Evolutionary conservation across 306 rosid species (phyloP).

Genomic region (Lathyrus tuberosus): DNA sequence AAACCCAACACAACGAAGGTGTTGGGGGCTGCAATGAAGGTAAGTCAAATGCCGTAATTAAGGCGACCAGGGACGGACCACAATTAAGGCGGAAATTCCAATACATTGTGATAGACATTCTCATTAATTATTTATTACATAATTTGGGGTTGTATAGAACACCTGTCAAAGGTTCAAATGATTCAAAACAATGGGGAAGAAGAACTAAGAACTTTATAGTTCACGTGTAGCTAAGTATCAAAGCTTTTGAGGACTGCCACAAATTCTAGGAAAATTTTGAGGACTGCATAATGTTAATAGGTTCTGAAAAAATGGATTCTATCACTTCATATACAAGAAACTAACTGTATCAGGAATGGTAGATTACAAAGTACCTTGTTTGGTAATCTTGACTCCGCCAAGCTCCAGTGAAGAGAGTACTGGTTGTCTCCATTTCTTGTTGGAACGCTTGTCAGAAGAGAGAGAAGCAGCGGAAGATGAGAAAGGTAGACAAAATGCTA

Average conservation of each 20-base stretch:
- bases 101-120: conserved; percentile 5
- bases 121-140: not conserved
- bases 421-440: conserved; percentile 74
- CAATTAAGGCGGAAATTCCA: too few species aligned
- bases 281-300: too few species aligned
- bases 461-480: conserved; percentile 55
- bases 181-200: not conserved
- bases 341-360: too few species aligned
- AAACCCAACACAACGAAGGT: too few species aligned
- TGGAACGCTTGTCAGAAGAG: conserved; percentile 43
- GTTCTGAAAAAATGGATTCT: too few species aligned
- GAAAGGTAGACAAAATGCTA: conserved; percentile 53
- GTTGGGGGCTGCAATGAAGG: too few species aligned
- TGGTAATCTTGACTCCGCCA: conserved; percentile 77
- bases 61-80: too few species aligned
- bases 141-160: conserved; percentile 2
- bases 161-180: not conserved
- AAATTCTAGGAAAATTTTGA: too few species aligned
- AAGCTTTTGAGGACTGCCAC: not conserved
- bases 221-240: conserved; percentile 1
- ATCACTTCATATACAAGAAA: too few species aligned
- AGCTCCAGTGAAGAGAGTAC: conserved; percentile 61
- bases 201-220: not conserved
- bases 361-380: conserved; percentile 55
- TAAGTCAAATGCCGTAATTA: too few species aligned